Evolutionary conservation across 495 filamentous ascomycete genomes (phyloP).

Genomic region (Penicillium maclennaniae): DNA sequence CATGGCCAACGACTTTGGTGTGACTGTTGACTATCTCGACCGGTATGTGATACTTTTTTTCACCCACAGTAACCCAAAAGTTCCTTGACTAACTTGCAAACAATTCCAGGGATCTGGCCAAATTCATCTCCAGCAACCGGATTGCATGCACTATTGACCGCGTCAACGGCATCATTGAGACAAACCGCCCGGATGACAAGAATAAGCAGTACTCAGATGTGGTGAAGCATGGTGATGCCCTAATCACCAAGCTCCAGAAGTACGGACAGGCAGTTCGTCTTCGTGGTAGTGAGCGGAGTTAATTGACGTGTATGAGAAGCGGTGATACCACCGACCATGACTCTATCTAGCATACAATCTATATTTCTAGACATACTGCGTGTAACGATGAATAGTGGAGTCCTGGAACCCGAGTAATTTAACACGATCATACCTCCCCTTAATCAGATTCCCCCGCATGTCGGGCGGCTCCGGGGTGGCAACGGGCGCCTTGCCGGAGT

Average conservation of each 20-base stretch:
- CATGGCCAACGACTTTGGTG: slow-evolving; percentile 95
- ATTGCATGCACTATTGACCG: slow-evolving; percentile 96
- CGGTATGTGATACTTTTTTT: slow-evolving; percentile 52
- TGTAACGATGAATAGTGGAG: background rate
- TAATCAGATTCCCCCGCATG: slow-evolving; percentile 8
- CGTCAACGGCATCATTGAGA: slow-evolving; percentile 96
- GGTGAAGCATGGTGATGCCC: slow-evolving; percentile 91
- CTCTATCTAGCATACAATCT: slow-evolving; percentile 4
- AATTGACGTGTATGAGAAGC: slow-evolving; percentile 10
- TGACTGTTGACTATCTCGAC: slow-evolving; percentile 92
- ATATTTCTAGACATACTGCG: background rate
- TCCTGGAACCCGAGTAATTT: background rate
- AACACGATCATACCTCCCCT: background rate
- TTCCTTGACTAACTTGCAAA: slow-evolving; percentile 4
- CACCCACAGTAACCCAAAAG: background rate
- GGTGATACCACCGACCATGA: slow-evolving; percentile 3
- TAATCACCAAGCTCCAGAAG: slow-evolving; percentile 98
- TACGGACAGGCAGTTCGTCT: slow-evolving; percentile 94
- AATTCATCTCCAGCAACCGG: slow-evolving; percentile 92
- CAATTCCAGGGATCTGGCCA: slow-evolving; percentile 80
- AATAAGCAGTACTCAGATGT: slow-evolving; percentile 98
- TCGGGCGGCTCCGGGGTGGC: slow-evolving; percentile 19
- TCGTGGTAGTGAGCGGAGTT: slow-evolving; percentile 85
- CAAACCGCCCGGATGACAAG: slow-evolving; percentile 94
- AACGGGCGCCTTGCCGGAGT: background rate